These are phyloP conservation scores for Xylaria sp. DNA, from an alignment of 2,329 filamentous ascomycete species.

Conservation along the genomic window DNA sequence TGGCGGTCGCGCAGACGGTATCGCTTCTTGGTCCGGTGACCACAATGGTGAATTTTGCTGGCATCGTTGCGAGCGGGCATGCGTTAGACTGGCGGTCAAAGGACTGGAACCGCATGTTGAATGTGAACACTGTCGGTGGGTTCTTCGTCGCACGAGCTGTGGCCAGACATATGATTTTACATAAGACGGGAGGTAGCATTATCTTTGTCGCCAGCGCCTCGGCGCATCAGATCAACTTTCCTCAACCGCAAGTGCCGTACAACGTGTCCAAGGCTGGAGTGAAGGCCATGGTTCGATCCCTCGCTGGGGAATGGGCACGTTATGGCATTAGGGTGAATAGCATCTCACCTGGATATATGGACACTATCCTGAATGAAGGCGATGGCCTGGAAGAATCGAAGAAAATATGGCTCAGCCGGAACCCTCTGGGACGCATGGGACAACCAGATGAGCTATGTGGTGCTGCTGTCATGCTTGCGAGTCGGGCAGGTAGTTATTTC, in stretches of 20 bases:
- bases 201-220: conserved; percentile 72
- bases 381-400: conserved; percentile 60
- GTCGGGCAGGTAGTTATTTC: conserved; percentile 69
- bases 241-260: conserved; percentile 74
- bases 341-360: conserved; percentile 77
- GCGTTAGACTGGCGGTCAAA: conserved; percentile 63
- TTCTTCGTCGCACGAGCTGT: conserved; percentile 73
- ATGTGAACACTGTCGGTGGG: conserved; percentile 73
- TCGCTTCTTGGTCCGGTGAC: conserved; percentile 46
- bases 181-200: conserved; percentile 62
- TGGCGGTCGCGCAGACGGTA: conserved; percentile 37
- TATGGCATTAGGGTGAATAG: conserved; percentile 75
- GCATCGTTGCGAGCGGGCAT: conserved; percentile 67
- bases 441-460: conserved; percentile 67
- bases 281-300: conserved; percentile 64
- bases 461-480: conserved; percentile 64
- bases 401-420: conserved; percentile 61
- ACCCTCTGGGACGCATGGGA: conserved; percentile 71
- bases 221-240: conserved; percentile 71
- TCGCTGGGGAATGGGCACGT: conserved; percentile 75
- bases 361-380: conserved; percentile 74
- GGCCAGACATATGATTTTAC: conserved; percentile 58
- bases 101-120: conserved; percentile 68
- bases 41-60: conserved; percentile 69
- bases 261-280: conserved; percentile 75